Evolutionary conservation across 2,329 filamentous ascomycete species (phyloP).

Genomic region (Cercospora janseana): DNA sequence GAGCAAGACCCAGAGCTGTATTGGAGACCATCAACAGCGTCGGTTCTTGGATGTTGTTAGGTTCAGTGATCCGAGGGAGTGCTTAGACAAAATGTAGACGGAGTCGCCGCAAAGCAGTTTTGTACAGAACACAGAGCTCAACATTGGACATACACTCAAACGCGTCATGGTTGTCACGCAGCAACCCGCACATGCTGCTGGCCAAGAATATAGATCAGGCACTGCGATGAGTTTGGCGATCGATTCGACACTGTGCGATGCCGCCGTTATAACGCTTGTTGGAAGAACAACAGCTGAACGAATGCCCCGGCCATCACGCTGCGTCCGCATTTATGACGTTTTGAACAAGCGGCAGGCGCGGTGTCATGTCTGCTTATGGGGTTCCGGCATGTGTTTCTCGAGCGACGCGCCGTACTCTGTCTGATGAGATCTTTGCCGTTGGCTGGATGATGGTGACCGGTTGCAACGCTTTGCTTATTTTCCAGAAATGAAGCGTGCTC

Average conservation of each 20-base stretch:
- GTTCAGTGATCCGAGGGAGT: too few relatives aligned
- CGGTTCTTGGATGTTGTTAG: too few relatives aligned
- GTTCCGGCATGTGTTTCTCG: constrained; percentile 2
- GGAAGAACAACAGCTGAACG: neutral
- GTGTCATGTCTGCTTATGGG: too few relatives aligned
- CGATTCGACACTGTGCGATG: neutral
- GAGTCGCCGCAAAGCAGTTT: too few relatives aligned
- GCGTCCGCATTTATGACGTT: neutral
- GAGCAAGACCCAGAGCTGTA: neutral
- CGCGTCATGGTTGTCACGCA: neutral
- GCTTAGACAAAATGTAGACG: too few relatives aligned
- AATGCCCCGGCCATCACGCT: neutral
- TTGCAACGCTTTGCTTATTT: neutral
- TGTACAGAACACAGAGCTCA: neutral
- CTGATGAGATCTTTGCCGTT: neutral
- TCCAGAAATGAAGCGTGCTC: too few relatives aligned
- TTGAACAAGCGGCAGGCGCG: neutral
- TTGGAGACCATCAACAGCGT: constrained; percentile 1
- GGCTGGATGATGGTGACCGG: too few relatives aligned
- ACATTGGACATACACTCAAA: neutral
- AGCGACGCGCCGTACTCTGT: neutral
- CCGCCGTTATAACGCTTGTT: neutral
- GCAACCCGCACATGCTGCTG: neutral
- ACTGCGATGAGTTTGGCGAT: neutral
- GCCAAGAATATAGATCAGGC: neutral